Percentiles rank a stretch among this genome's conserved stretches.
phyloP scores from a whole-genome alignment of 1,139 yeast species.

The Kurtzmaniella quercitrusa region DNA sequence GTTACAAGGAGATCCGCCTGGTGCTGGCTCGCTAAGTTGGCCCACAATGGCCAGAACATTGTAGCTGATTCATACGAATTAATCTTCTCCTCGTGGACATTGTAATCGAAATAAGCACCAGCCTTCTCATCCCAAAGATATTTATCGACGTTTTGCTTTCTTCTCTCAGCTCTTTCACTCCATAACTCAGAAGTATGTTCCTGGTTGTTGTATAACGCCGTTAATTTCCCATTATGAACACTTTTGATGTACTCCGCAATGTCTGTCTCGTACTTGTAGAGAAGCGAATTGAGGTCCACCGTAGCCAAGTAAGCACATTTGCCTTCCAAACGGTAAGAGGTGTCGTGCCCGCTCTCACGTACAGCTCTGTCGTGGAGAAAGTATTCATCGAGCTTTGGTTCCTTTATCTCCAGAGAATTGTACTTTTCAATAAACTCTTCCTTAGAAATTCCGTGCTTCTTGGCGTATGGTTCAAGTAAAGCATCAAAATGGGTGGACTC shows the following conservation, averaged over 20 bases:
- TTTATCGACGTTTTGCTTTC: constrained; percentile 58
- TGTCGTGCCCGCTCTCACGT: constrained; percentile 96
- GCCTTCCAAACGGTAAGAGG: constrained; percentile 86
- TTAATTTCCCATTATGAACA: constrained; percentile 36
- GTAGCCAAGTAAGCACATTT: constrained; percentile 88
- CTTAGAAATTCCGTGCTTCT: constrained; percentile 56
- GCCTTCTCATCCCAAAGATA: constrained; percentile 83
- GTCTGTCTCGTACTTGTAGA: constrained; percentile 88
- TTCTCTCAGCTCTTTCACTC: constrained; percentile 49
- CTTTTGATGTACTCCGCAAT: constrained; percentile 68
- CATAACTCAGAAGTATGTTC: constrained; percentile 55
- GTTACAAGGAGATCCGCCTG: constrained; percentile 67
- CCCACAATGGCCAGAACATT: constrained; percentile 90
- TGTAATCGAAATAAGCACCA: constrained; percentile 82
- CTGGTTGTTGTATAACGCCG: constrained; percentile 17
- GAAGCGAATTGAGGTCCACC: constrained; percentile 78
- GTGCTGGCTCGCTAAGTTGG: constrained; percentile 64
- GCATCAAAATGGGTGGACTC: constrained; percentile 85
- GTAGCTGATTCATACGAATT: constrained; percentile 83
- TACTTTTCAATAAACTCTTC: constrained; percentile 71
- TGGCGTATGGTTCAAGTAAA: constrained; percentile 63
- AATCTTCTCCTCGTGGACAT: constrained; percentile 53
- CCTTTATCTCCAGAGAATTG: constrained; percentile 60
- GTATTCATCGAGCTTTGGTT: constrained; percentile 81
- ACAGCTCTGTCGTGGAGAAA: constrained; percentile 93